Base-by-base conservation (phyloP, 805 yeast genomes). In the Candida insectorum region DNA sequence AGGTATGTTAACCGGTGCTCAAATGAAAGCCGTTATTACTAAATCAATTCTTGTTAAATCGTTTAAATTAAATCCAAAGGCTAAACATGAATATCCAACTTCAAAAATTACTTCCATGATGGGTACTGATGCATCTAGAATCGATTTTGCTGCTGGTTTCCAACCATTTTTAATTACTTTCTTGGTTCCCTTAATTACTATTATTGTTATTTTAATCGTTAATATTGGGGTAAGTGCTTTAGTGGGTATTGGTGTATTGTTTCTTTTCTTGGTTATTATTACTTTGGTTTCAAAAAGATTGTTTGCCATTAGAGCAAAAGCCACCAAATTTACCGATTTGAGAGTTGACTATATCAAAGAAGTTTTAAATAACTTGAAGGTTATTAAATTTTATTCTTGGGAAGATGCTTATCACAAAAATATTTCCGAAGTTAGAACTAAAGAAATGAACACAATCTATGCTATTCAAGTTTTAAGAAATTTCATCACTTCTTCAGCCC, bases 341-440 rank as follows among this genome's bases (percentile, higher is more conserved):
- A 78, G 97, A 50, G 86, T 89, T 15, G 70, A 77, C 29, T 68
- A 76, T 30, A 79, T 87, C 55, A 81, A 85, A 44, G 97, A 89
- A 56, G 75, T 87, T 18, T 65, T 89, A 43, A 78, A 74, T 50
- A 78, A 83, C 44, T 75, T 89, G 71, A 85, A 84, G 51, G 71
- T 81, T 54, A 85, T 89, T 56, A 89, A 89, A 62, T 84, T 74
- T 54, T 89, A 88, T 54, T 85, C 94, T 1, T 89, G 96, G 96
- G 97, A 89, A 59, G 69, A 68, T 20, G 88, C 96, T 1, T 89
- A 86, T 53, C 69, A 69, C 34, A 55, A 69, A 7, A 62, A 71
- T 33, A 71, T 89, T 22, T 50, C 75, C 11, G 69, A 65, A 9
- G 65, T 75, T 17, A 74, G 97, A 53, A 48, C 52, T 0, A 51